Percentiles rank a stretch among this genome's conserved stretches.
Evolutionary conservation across 2,329 filamentous ascomycete genomes (phyloP).

Genomic region (Clarireedia monteithiana): DNA sequence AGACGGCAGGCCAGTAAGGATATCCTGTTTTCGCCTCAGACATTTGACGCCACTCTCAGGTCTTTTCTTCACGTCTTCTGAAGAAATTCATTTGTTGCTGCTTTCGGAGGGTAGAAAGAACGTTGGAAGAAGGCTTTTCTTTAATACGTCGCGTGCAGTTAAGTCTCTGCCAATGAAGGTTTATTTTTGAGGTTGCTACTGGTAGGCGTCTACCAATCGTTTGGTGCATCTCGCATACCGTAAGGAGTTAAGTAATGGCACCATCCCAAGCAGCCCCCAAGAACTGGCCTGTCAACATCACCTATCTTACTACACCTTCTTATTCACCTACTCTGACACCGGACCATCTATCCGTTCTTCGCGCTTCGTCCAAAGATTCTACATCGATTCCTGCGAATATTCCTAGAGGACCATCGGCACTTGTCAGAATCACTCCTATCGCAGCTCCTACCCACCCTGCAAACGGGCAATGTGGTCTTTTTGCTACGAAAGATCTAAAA

Average conservation of each 20-base stretch:
- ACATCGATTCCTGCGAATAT: slow-evolving; percentile 30
- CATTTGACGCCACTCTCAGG: too few species aligned
- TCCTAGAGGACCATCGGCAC: slow-evolving; percentile 37
- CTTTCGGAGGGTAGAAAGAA: too few species aligned
- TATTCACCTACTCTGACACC: slow-evolving; percentile 36
- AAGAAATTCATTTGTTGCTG: too few species aligned
- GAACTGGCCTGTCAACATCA: slow-evolving; percentile 49
- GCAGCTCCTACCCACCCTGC: slow-evolving; percentile 46
- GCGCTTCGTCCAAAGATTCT: slow-evolving; percentile 20
- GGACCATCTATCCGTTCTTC: slow-evolving; percentile 16
- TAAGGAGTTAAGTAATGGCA: not conserved
- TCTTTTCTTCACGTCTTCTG: too few species aligned
- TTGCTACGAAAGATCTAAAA: slow-evolving; percentile 45
- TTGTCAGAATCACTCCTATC: slow-evolving; percentile 49
- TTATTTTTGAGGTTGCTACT: not conserved
- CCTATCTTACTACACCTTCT: slow-evolving; percentile 43
- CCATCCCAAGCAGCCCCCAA: slow-evolving; percentile 33
- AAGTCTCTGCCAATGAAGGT: not conserved
- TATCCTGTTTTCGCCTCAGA: too few species aligned
- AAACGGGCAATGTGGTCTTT: slow-evolving; percentile 50
- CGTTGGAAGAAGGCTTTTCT: too few species aligned
- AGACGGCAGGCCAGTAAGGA: too few species aligned
- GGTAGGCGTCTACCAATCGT: not conserved
- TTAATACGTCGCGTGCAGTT: too few species aligned
- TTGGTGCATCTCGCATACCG: not conserved